phyloP scores from a whole-genome alignment of 2,329 filamentous ascomycete species.

The Monosporascus ibericus region DNA sequence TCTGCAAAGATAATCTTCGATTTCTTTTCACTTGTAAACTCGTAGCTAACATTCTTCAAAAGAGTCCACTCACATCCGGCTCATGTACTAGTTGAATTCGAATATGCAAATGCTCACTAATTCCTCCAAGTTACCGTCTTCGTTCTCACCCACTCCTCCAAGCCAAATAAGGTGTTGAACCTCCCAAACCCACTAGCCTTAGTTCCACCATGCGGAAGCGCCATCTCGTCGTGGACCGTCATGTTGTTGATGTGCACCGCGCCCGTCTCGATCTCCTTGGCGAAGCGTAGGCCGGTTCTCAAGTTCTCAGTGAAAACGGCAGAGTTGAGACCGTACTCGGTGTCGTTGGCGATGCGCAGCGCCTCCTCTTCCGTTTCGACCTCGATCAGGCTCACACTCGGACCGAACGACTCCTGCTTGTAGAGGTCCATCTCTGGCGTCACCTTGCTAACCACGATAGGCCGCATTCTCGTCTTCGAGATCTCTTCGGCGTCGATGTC shows the following conservation, averaged over 20 bases:
- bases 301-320: constrained; percentile 61
- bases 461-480: constrained; percentile 42
- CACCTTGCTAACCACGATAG: constrained; percentile 54
- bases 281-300: constrained; percentile 43
- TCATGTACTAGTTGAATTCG: neutral
- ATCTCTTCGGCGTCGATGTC: constrained; percentile 27
- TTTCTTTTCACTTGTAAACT: neutral
- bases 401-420: constrained; percentile 60
- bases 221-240: constrained; percentile 36
- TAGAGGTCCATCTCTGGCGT: constrained; percentile 62
- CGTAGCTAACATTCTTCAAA: neutral
- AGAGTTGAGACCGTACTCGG: constrained; percentile 59
- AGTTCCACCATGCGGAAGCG: constrained; percentile 35
- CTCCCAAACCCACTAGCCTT: constrained; percentile 37
- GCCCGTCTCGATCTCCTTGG: constrained; percentile 50
- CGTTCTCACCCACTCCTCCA: constrained; percentile 26
- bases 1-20: too few species aligned
- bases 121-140: constrained; percentile 27
- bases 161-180: constrained; percentile 26
- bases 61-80: neutral
- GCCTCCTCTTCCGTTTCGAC: constrained; percentile 59
- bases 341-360: constrained; percentile 60
- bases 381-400: constrained; percentile 53
- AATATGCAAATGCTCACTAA: constrained; percentile 3
- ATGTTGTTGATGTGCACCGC: constrained; percentile 38